Conservation (phyloP, 495 filamentous ascomycete species). For the Clavariopsis aquatica region DNA sequence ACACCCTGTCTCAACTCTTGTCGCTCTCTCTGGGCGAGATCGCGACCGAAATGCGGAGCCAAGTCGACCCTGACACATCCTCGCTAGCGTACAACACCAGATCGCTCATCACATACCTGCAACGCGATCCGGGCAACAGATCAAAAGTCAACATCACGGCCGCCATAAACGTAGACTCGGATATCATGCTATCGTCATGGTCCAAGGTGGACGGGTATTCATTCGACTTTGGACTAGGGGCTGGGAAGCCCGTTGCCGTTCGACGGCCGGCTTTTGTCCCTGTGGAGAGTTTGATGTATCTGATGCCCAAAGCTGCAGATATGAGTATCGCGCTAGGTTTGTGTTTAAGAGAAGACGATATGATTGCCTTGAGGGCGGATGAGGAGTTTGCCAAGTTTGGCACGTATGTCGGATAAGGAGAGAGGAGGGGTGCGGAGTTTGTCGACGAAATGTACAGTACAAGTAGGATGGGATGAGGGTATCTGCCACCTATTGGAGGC, state of each 20-base stretch:
- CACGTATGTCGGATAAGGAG: background rate
- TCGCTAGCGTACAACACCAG: constrained; percentile 43
- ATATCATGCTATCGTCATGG: constrained; percentile 60
- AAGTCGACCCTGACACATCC: constrained; percentile 47
- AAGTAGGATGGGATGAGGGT: too few relatives aligned
- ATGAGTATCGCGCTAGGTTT: constrained; percentile 49
- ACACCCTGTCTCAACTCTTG: constrained; percentile 41
- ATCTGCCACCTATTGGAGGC: too few relatives aligned
- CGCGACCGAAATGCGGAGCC: constrained; percentile 50
- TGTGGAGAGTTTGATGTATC: constrained; percentile 53
- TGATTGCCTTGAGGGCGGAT: constrained; percentile 46
- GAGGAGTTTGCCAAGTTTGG: constrained; percentile 45
- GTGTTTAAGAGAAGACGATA: constrained; percentile 53
- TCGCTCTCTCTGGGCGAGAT: constrained; percentile 46
- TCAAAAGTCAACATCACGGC: constrained; percentile 39
- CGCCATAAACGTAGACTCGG: constrained; percentile 42
- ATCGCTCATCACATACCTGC: constrained; percentile 47
- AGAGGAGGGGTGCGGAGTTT: too few relatives aligned
- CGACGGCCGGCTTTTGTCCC: constrained; percentile 52
- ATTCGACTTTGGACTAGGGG: constrained; percentile 52
- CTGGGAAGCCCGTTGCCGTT: constrained; percentile 54
- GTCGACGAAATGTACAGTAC: too few relatives aligned
- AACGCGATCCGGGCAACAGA: constrained; percentile 45
- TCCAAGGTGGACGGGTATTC: constrained; percentile 47
- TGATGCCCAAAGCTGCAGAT: constrained; percentile 48